Evolutionary conservation across 306 rosid genomes (phyloP).

Genomic region (Rosa rugosa): DNA sequence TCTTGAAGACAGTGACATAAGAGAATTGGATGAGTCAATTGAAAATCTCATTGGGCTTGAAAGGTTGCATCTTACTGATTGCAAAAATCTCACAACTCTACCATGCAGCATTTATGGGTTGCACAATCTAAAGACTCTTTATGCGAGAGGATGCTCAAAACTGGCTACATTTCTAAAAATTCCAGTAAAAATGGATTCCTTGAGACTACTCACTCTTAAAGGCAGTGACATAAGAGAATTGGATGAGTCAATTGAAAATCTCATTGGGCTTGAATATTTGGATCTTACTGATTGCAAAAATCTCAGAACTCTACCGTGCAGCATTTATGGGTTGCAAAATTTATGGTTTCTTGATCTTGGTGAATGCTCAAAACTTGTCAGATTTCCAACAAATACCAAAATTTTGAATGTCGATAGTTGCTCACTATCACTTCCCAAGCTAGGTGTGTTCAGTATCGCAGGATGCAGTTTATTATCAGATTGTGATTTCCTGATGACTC

Average conservation of each 20-base stretch:
- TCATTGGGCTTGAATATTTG: not conserved
- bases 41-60: too few species aligned
- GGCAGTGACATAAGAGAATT: not conserved
- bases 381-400: not conserved
- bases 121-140: not conserved
- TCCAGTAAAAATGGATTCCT: not conserved
- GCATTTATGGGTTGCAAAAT: not conserved
- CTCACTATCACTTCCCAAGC: not conserved
- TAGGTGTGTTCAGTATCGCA: not conserved
- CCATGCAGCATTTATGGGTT: not conserved
- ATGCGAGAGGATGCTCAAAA: not conserved
- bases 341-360: not conserved
- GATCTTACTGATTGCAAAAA: fast-evolving
- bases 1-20: too few species aligned
- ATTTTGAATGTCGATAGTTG: not conserved
- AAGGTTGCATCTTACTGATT: too few species aligned
- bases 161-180: not conserved
- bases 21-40: too few species aligned
- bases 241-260: not conserved
- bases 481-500: not conserved
- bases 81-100: not conserved
- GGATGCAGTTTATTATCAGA: not conserved
- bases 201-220: not conserved
- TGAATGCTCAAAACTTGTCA: not conserved
- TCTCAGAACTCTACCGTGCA: not conserved